These are phyloP conservation scores for Nicotiana undulata DNA, from an alignment of 257 asterid genomes.

Conservation along the genomic window DNA sequence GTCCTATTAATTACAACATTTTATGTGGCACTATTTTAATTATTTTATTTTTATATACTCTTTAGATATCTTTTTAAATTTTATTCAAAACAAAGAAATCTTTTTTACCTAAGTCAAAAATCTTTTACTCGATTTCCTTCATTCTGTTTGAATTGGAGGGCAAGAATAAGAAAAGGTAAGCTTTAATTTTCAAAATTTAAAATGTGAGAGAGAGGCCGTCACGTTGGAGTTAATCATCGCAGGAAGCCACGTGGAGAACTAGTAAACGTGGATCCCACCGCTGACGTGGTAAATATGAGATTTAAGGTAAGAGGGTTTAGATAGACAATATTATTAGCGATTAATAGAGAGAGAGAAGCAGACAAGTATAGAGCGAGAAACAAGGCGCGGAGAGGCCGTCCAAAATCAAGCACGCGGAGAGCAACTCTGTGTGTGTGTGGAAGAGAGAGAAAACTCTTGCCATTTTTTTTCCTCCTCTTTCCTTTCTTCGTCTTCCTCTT, in stretches of 20 bases:
- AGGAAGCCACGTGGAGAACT: slow-evolving; percentile 40
- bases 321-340: not conserved
- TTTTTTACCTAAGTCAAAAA: too few relatives aligned
- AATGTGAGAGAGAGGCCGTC: slow-evolving; percentile 26
- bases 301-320: slow-evolving; percentile 38
- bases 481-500: slow-evolving; percentile 32
- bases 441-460: slow-evolving; percentile 30
- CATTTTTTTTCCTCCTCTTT: slow-evolving; percentile 16
- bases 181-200: not conserved
- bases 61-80: too few relatives aligned
- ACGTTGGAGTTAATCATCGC: slow-evolving; percentile 36
- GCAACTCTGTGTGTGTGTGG: not conserved
- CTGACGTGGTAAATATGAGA: slow-evolving; percentile 41
- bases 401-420: slow-evolving; percentile 28
- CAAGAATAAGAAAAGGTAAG: too few relatives aligned
- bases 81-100: too few relatives aligned
- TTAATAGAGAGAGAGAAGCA: slow-evolving; percentile 6
- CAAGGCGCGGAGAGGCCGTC: slow-evolving; percentile 98
- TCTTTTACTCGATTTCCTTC: too few relatives aligned
- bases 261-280: slow-evolving; percentile 38
- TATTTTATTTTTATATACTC: too few relatives aligned
- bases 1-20: not conserved
- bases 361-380: slow-evolving; percentile 56
- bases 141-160: too few relatives aligned
- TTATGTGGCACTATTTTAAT: too few relatives aligned